Conservation (phyloP, 257 asterid genomes). For the Knoxia roxburghii region DNA sequence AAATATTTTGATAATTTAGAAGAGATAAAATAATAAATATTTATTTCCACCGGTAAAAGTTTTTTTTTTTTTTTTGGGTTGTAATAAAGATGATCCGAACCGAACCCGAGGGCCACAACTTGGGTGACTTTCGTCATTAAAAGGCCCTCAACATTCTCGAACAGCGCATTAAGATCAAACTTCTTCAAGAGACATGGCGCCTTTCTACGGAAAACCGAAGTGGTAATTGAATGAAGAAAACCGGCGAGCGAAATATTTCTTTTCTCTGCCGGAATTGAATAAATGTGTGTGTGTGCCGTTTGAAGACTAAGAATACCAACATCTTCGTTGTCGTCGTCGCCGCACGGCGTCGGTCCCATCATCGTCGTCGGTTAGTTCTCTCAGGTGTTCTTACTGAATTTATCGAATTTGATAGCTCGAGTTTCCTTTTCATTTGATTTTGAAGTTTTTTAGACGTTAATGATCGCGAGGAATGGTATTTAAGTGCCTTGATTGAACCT, state of each 20-base stretch:
- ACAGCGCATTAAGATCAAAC: not conserved
- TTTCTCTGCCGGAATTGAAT: not conserved
- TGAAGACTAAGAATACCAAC: not conserved
- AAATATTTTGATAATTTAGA: no score
- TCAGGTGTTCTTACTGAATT: not conserved
- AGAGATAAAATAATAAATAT: no score
- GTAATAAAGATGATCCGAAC: no score
- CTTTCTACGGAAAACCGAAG: not conserved
- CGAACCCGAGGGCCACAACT: not conserved
- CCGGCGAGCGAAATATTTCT: not conserved
- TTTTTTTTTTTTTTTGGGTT: no score
- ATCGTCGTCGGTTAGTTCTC: slow-evolving; percentile 7
- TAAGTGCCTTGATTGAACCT: not conserved
- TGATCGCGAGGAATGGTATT: not conserved
- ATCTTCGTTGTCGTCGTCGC: not conserved
- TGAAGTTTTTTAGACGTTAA: not conserved
- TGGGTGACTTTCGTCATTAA: not conserved
- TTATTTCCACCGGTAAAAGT: no score
- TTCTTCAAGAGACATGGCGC: not conserved
- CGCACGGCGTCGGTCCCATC: not conserved
- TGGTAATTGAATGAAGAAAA: not conserved
- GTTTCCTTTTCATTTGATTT: not conserved
- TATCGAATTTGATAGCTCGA: not conserved
- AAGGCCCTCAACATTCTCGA: not conserved
- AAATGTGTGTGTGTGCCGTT: not conserved